These are phyloP conservation scores for Cystobasidium slooffiae DNA, from an alignment of 1,284 basidiomycete genomes.

Conservation along the genomic window DNA sequence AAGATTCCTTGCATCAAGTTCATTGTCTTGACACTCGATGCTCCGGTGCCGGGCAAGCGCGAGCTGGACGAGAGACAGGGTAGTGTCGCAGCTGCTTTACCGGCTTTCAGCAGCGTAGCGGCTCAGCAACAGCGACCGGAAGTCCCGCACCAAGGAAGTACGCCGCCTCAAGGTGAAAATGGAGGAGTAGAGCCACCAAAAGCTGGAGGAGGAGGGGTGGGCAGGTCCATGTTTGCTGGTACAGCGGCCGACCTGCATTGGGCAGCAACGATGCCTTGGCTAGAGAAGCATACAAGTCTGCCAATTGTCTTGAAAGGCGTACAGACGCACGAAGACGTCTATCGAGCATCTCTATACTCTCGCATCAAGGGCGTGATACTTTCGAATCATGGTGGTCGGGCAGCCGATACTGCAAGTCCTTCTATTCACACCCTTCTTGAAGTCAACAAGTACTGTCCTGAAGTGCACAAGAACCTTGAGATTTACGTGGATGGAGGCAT, in stretches of 20 bases:
- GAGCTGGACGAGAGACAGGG: slow-evolving; percentile 68
- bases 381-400: slow-evolving; percentile 60
- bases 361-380: slow-evolving; percentile 55
- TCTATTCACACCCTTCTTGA: slow-evolving; percentile 51
- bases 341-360: slow-evolving; percentile 57
- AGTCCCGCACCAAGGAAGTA: not conserved
- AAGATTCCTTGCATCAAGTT: slow-evolving; percentile 72
- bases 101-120: slow-evolving; percentile 12
- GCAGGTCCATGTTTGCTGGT: slow-evolving; percentile 25
- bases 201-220: slow-evolving; percentile 36
- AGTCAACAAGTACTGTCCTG: slow-evolving; percentile 71
- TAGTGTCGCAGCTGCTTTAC: slow-evolving; percentile 54
- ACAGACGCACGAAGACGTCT: slow-evolving; percentile 68
- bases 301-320: slow-evolving; percentile 61
- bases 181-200: slow-evolving; percentile 15
- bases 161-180: not conserved
- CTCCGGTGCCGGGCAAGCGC: slow-evolving; percentile 80
- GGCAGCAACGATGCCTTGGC: slow-evolving; percentile 61
- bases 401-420: slow-evolving; percentile 48
- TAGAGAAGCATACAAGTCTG: slow-evolving; percentile 57
- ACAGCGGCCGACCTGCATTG: slow-evolving; percentile 43
- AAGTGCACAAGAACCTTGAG: slow-evolving; percentile 69
- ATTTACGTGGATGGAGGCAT: slow-evolving; percentile 91
- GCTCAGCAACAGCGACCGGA: slow-evolving; percentile 3
- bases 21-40: slow-evolving; percentile 89